Conservation (phyloP, 345 rosid species). For the Murraya koenigii region DNA sequence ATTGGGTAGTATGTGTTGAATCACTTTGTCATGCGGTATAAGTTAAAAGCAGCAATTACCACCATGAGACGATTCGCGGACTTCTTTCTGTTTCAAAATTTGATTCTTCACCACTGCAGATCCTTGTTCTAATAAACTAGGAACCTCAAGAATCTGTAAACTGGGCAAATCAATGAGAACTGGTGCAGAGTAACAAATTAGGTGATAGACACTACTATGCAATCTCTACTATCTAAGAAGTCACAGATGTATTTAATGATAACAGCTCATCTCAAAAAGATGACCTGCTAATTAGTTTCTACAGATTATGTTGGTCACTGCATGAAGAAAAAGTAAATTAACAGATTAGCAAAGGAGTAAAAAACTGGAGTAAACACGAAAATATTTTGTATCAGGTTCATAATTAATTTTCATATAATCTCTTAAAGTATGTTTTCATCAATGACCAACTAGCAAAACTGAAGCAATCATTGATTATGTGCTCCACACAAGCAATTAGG, state of each 20-base stretch:
- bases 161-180: neutral
- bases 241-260: neutral
- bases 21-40: neutral
- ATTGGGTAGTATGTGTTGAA: neutral
- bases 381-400: neutral
- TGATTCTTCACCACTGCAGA: constrained; percentile 56
- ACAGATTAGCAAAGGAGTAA: neutral
- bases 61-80: constrained; percentile 20
- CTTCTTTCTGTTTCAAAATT: constrained; percentile 44
- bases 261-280: neutral
- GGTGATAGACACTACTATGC: neutral
- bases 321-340: neutral
- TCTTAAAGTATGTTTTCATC: neutral
- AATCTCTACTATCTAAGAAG: neutral
- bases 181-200: neutral
- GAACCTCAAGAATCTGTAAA: constrained; percentile 69
- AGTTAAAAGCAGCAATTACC: constrained; percentile 53
- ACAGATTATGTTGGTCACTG: neutral
- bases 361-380: neutral
- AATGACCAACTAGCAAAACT: neutral
- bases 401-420: neutral
- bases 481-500: neutral
- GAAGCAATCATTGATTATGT: neutral
- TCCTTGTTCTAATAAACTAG: constrained; percentile 76
- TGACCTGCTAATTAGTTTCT: neutral